Conservation (phyloP, 805 yeast species). For the Torulaspora delbrueckii region DNA sequence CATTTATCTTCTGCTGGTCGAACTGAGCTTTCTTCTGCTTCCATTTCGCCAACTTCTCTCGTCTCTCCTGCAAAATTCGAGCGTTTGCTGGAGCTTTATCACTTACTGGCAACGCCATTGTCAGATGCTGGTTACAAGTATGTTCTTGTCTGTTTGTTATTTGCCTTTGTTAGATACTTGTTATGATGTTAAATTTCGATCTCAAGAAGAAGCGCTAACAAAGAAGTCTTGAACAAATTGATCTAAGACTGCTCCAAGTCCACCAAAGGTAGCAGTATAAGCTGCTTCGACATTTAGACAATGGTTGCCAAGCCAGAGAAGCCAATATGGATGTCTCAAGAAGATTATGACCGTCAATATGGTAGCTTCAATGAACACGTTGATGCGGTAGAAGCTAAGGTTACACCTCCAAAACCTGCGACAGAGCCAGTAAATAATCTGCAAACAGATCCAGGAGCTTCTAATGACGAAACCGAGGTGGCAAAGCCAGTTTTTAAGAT, state of each 20-base stretch:
- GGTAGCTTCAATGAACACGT: conserved; percentile 15
- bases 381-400: conserved; percentile 7
- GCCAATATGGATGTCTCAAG: conserved; percentile 38
- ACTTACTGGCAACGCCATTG: conserved; percentile 23
- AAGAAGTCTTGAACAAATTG: background rate
- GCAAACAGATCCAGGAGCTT: conserved; percentile 9
- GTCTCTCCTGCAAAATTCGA: conserved; percentile 39
- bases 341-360: conserved; percentile 34
- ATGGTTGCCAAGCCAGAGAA: conserved; percentile 31
- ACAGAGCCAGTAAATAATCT: conserved; percentile 18
- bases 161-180: background rate
- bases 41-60: conserved; percentile 57
- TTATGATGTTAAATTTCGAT: background rate
- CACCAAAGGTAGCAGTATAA: background rate
- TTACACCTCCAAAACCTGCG: conserved; percentile 4
- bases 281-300: background rate
- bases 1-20: conserved; percentile 22
- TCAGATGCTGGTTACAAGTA: background rate
- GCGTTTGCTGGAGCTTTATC: conserved; percentile 31
- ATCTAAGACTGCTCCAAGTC: background rate
- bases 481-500: conserved; percentile 17
- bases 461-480: conserved; percentile 3
- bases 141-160: background rate
- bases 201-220: background rate
- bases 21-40: conserved; percentile 47